Base-by-base conservation (phyloP, 2,329 filamentous ascomycete species). In the Arthrobotrys sinensis region DNA sequence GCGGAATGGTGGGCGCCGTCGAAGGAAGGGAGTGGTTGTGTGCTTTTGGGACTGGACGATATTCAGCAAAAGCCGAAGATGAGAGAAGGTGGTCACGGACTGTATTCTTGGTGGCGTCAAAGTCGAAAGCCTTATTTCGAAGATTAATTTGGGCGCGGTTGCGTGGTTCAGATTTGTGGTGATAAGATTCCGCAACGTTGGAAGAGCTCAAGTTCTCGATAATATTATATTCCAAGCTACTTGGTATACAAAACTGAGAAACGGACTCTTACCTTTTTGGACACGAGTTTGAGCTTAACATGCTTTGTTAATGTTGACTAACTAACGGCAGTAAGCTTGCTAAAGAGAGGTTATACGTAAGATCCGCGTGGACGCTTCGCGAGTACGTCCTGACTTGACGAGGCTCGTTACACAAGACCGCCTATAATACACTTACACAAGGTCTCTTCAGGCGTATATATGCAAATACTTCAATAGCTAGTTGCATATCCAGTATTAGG, bases 31-130 rank as follows among this genome's bases (percentile, higher is more conserved):
- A 60, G 36, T 10, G n/a, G 55, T 0, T 64, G 53, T 45, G 38
- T 71, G 7, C 21, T 71, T 28, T 53, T 71, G 19, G 67, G 67
- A 14, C 6, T 71, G 1, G 65, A 68, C 21, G 65, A 68, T 60
- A 38, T 34, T 8, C 45, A 55, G 4, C 3, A 40, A 19, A 21
- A n/a, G 19, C 28, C 10, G 19, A 24, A 34, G n/a, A 1, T 6
- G 1, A 28, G 8, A 10, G 10, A 28, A 19, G 12, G n/a, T 36
- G 1, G n/a, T 14, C 28, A 12, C 19, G 32, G 16, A 40, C n/a
- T n/a, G 8, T 11, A 21, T 38, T 21, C 7, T 5, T n/a, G 50
- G 28, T 53, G 52, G 34, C n/a, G 10, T 19, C 14, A 11, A 19
- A 28, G 6, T 3, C 7, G 21, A 28, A 28, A 28, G 24, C 24